phyloP scores from a whole-genome alignment of 345 rosid genomes.

The Gossypium anomalum region DNA sequence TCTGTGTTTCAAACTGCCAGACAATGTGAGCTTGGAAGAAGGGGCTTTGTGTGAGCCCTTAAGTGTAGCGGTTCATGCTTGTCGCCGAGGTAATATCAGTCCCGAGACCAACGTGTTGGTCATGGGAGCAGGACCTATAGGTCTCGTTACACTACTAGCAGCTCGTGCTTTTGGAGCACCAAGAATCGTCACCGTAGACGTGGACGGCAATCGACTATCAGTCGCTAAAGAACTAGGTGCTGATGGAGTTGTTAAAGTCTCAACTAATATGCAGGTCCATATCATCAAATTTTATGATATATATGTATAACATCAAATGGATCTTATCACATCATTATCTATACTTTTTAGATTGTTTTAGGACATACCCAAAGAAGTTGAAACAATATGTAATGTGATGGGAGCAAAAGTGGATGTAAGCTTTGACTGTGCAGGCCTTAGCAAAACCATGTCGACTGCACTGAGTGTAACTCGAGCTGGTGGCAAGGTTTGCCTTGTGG shows the following conservation, averaged over 20 bases:
- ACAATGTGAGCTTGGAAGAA: slow-evolving; percentile 85
- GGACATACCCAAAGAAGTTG: slow-evolving; percentile 44
- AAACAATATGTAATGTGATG: slow-evolving; percentile 42
- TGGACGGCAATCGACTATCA: slow-evolving; percentile 63
- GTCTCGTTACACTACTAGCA: slow-evolving; percentile 77
- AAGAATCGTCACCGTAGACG: slow-evolving; percentile 64
- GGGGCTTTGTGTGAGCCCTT: slow-evolving; percentile 97
- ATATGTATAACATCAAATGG: no score
- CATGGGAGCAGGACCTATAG: slow-evolving; percentile 92
- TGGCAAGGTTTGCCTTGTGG: slow-evolving; percentile 63
- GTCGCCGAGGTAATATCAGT: slow-evolving; percentile 70
- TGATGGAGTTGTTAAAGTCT: slow-evolving; percentile 56
- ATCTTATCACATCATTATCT: background rate
- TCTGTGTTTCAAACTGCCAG: slow-evolving; percentile 82
- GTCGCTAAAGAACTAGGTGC: slow-evolving; percentile 77
- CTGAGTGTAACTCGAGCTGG: slow-evolving; percentile 49
- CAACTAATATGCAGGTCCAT: slow-evolving; percentile 55
- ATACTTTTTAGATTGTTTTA: slow-evolving; percentile 4
- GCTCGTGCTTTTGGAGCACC: slow-evolving; percentile 93
- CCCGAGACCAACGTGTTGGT: slow-evolving; percentile 69
- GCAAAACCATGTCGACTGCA: slow-evolving; percentile 60
- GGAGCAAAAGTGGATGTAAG: slow-evolving; percentile 42
- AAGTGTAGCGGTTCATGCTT: slow-evolving; percentile 91
- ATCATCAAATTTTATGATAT: background rate
- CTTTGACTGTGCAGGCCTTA: slow-evolving; percentile 61